A percentile compares a stretch with the other conserved stretches of the same genome.
Conservation (phyloP, 2,329 filamentous ascomycete genomes). For the Didymella keratinophila region DNA sequence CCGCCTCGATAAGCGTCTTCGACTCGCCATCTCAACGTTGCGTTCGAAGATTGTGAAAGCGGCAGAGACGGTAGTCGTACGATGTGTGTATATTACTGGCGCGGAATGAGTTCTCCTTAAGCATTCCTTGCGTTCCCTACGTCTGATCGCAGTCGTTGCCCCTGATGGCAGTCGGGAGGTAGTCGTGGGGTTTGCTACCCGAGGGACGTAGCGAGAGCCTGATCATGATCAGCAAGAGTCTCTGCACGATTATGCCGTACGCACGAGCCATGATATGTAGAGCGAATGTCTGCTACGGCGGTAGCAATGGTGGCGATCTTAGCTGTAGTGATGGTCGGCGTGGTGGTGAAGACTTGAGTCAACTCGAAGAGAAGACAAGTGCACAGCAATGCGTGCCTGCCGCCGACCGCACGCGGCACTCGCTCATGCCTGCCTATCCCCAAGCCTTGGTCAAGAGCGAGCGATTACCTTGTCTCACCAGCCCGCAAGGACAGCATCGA, state of each 20-base stretch:
- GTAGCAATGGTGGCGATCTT: neutral
- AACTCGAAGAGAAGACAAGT: neutral
- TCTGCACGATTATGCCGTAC: neutral
- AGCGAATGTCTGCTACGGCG: slow-evolving; percentile 1
- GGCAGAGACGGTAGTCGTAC: neutral
- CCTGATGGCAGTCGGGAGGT: neutral
- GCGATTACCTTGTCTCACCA: slow-evolving; percentile 26
- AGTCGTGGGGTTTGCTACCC: neutral
- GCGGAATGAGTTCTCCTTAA: neutral
- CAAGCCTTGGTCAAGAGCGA: neutral
- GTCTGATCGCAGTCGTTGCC: neutral
- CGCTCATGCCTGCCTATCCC: neutral
- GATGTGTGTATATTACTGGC: neutral
- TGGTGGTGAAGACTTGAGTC: neutral
- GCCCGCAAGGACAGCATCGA: slow-evolving; percentile 35
- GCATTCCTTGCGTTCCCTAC: neutral
- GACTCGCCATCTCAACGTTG: neutral
- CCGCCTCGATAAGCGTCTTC: neutral
- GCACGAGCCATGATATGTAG: slow-evolving; percentile 1
- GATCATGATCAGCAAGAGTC: neutral
- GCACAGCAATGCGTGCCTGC: neutral
- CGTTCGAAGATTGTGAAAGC: neutral
- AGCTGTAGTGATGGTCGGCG: neutral
- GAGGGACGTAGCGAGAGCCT: neutral
- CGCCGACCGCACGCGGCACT: neutral